Percentiles rank a stretch among this genome's conserved stretches.
These are phyloP conservation scores for Pestalotiopsis sp. DNA, from an alignment of 2,329 filamentous ascomycete genomes.

Conservation along the genomic window DNA sequence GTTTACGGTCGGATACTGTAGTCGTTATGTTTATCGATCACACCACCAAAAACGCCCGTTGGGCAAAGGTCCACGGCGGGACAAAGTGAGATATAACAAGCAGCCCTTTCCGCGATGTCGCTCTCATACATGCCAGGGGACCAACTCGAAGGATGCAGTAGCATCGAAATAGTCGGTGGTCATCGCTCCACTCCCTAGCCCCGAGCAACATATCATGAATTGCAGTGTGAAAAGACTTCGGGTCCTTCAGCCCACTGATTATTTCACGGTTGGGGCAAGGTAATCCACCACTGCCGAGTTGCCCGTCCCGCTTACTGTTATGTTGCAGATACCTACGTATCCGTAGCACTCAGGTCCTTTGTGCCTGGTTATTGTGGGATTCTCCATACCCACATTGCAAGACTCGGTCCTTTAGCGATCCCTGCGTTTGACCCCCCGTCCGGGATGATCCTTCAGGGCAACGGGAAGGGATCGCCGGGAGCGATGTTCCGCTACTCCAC, in stretches of 20 bases:
- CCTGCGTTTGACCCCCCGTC: not conserved
- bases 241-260: not conserved
- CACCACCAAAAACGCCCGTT: too few relatives aligned
- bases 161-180: conserved; percentile 3
- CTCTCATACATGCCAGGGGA: too few relatives aligned
- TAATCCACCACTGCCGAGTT: not conserved
- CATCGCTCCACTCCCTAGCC: not conserved
- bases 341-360: too few relatives aligned
- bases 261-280: not conserved
- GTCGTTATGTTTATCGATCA: too few relatives aligned
- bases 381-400: not conserved
- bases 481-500: not conserved
- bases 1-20: too few relatives aligned
- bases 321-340: too few relatives aligned
- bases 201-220: not conserved
- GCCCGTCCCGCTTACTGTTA: too few relatives aligned
- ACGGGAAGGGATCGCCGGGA: not conserved
- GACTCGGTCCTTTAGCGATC: not conserved
- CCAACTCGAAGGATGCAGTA: too few relatives aligned
- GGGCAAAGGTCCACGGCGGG: too few relatives aligned
- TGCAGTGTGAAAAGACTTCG: not conserved
- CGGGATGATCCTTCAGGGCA: not conserved
- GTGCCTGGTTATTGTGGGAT: not conserved
- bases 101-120: too few relatives aligned
- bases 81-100: too few relatives aligned